Base-by-base conservation (phyloP, 257 asterid species). In the Rhazya stricta region DNA sequence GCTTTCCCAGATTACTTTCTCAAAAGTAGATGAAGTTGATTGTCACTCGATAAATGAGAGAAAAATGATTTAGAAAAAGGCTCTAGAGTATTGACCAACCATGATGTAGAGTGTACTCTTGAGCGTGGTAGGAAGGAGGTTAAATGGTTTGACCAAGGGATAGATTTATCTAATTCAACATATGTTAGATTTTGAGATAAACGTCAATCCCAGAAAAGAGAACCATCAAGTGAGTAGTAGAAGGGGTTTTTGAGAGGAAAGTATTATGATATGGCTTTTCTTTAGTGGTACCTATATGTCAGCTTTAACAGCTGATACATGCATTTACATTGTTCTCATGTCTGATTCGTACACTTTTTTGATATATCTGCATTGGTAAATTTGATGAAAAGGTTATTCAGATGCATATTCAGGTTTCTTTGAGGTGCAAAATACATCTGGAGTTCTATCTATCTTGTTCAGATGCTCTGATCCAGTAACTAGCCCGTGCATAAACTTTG, bases 401-500 rank as follows among this genome's bases (percentile, higher is more conserved):
- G 46, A 62, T 72, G 78, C 70, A 63, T 88, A 80, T 80, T 78
- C 92, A 91, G 97, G 96, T 79, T 85, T 81, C 77, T 62, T 81
- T 76, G 90, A 78, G 81, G 85, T 79, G 70, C 86, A 79, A 58
- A 79, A 42, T 78, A 80, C 76, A 79, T 84, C 91, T 74, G 95
- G 98, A 74, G 84, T 89, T 74, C 73, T 94, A 70, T 77, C 77
- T 83, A 61, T 80, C 67, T 82, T 94, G 78, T 84, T 86, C 82
- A 84, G 78, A 71, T 84, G 83, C 85, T 82, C 91, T 39, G 87
- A 88, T 70, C 94, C 89, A 73, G 79, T 74, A 72, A 82, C 90
- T 71, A 86, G 81, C 79, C 88, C 92, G 30, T 80, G 88, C 48
- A 80, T 84, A 77, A 81, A 91, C 87, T 79, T 90, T 81, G 98